Percentiles rank a stretch among this genome's conserved stretches.
Evolutionary conservation across 768 basidiomycete genomes (phyloP).

Genomic region (Boletus subcaerulescens): DNA sequence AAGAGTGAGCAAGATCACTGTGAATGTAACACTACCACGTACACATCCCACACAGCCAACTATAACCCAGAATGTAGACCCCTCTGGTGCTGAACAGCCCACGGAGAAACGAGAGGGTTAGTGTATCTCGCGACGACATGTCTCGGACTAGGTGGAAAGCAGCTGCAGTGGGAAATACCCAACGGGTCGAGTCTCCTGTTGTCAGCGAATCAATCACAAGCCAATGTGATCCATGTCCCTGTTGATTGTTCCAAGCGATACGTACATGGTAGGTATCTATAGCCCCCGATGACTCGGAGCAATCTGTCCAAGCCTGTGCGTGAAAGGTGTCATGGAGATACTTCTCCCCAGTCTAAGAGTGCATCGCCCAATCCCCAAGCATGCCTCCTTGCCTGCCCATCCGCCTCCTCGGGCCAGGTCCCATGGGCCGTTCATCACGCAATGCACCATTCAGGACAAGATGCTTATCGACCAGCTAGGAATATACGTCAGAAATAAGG

Average conservation of each 20-base stretch:
- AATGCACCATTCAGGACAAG: conserved; percentile 52
- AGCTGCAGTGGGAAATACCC: no score
- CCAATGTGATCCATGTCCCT: not conserved
- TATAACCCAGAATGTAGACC: conserved; percentile 49
- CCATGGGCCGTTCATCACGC: conserved; percentile 48
- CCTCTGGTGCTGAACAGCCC: conserved; percentile 20
- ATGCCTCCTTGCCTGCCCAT: conserved; percentile 46
- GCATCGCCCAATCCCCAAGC: conserved; percentile 56
- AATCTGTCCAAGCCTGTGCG: not conserved
- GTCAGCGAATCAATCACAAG: no score
- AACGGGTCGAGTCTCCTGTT: no score
- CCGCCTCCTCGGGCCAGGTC: conserved; percentile 48
- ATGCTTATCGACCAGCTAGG: conserved; percentile 78
- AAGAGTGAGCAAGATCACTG: no score
- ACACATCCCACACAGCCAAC: no score
- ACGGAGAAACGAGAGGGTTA: not conserved
- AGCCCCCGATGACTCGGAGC: not conserved
- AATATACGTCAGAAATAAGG: conserved; percentile 1
- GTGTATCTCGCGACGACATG: not conserved
- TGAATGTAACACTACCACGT: no score
- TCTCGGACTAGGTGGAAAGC: not conserved
- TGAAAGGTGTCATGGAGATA: not conserved
- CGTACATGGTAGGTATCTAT: not conserved
- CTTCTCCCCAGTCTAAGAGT: conserved; percentile 29
- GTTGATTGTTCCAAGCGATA: not conserved